Percentiles rank a stretch among this genome's conserved stretches.
These are phyloP conservation scores for Casuarina cunninghamiana DNA, from an alignment of 306 rosid genomes.

Conservation along the genomic window DNA sequence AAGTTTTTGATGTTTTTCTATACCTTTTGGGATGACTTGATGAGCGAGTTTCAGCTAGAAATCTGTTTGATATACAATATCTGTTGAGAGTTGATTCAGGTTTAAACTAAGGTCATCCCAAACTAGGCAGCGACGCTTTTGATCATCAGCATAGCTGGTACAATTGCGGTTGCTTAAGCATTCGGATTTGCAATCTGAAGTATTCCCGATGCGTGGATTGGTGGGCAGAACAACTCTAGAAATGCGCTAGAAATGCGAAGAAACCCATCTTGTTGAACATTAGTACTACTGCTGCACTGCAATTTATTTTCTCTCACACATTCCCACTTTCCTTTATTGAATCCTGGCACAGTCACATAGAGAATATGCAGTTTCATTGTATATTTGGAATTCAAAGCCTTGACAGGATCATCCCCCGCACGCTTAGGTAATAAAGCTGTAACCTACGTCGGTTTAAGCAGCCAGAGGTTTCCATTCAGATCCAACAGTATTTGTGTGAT, in stretches of 20 bases:
- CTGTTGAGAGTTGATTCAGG: neutral
- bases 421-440: no score
- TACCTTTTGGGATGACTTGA: constrained; percentile 7
- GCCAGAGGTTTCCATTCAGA: neutral
- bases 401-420: no score
- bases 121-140: neutral
- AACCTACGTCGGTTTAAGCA: no score
- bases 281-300: neutral
- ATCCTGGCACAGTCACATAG: neutral
- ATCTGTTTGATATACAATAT: neutral
- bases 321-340: neutral
- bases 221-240: neutral
- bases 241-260: no score
- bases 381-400: neutral
- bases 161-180: constrained; percentile 20
- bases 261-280: neutral
- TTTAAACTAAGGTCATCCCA: neutral
- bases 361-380: neutral
- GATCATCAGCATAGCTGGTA: constrained; percentile 10
- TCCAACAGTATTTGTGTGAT: neutral
- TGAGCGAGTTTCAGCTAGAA: constrained; percentile 20
- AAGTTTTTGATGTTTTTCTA: no score
- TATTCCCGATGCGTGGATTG: neutral
- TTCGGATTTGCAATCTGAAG: neutral
- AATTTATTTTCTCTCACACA: neutral